These are phyloP conservation scores for Colletotrichum brevisporum DNA, from an alignment of 2,329 filamentous ascomycete species.

Conservation along the genomic window DNA sequence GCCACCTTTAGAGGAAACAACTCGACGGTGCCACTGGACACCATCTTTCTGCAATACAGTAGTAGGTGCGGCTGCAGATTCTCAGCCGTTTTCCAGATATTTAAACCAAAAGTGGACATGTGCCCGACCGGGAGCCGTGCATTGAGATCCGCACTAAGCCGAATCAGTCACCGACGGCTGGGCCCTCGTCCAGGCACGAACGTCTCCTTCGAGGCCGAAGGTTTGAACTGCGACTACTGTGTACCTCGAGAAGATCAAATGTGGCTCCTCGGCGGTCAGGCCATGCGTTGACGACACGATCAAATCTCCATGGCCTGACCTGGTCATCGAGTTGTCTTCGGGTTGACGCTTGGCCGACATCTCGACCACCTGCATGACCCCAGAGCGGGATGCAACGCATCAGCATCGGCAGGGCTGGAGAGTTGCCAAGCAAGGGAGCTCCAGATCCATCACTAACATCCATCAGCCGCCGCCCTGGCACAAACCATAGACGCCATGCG, in stretches of 20 bases:
- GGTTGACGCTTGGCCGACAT: not conserved
- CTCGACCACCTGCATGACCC: not conserved
- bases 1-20: not conserved
- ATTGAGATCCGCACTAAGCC: not conserved
- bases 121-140: not conserved
- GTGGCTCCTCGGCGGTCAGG: too few species aligned
- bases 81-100: not conserved
- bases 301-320: too few species aligned
- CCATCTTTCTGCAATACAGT: not conserved
- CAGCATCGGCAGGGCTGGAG: conserved; percentile 15
- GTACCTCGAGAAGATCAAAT: not conserved
- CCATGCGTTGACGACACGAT: too few species aligned
- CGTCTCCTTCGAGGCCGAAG: not conserved
- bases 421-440: not conserved
- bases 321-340: too few species aligned
- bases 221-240: too few species aligned
- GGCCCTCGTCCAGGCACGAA: not conserved
- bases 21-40: not conserved
- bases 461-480: not conserved
- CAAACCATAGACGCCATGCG: not conserved
- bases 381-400: conserved; percentile 9
- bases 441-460: not conserved
- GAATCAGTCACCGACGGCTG: not conserved
- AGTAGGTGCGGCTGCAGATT: not conserved
- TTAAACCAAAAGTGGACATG: not conserved